These are phyloP conservation scores for Yamadazyma paraphyllophila DNA, from an alignment of 805 yeast genomes.

Conservation along the genomic window DNA sequence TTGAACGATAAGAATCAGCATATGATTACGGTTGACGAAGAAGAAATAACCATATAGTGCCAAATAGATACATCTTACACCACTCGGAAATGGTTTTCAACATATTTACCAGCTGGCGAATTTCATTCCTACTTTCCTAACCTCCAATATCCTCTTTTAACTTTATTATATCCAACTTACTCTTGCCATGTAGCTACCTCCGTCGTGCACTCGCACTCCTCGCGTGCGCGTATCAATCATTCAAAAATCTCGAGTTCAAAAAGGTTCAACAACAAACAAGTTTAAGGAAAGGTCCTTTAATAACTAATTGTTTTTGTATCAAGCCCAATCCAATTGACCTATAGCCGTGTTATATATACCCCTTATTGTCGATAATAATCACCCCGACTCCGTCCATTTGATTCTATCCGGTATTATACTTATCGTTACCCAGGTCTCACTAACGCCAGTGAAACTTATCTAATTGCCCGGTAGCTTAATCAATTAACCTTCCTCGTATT, in stretches of 20 bases:
- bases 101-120: neutral
- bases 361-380: no score
- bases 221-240: conserved; percentile 6
- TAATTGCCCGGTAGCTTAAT: no score
- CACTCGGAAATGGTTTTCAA: no score
- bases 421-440: no score
- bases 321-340: conserved; percentile 1
- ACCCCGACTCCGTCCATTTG: no score
- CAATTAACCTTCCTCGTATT: no score
- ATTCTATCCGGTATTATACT: no score
- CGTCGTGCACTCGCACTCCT: conserved; percentile 2
- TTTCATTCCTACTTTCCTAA: neutral
- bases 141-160: no score
- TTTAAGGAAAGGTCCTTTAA: neutral
- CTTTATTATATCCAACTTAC: neutral
- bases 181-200: neutral
- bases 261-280: conserved; percentile 8
- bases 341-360: neutral
- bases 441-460: no score
- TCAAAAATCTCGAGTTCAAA: conserved; percentile 2
- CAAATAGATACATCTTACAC: no score
- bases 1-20: conserved; percentile 18
- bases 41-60: neutral
- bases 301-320: neutral
- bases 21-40: neutral